Conservation (phyloP, 805 yeast species). For the Kregervanrija delftensis region DNA sequence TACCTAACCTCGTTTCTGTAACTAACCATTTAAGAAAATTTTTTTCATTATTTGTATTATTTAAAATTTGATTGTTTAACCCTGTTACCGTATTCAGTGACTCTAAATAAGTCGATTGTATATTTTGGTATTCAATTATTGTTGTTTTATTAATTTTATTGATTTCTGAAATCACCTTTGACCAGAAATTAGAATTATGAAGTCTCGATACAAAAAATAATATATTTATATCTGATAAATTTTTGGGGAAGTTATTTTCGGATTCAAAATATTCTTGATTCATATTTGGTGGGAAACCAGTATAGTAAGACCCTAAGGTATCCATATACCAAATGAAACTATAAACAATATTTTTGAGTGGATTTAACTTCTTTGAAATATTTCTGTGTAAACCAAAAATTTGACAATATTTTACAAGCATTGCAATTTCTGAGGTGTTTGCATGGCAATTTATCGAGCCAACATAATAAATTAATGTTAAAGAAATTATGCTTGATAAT, state of each 20-base stretch:
- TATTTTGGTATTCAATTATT: slow-evolving; percentile 2
- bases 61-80: slow-evolving; percentile 7
- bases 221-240: slow-evolving; percentile 8
- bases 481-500: slow-evolving; percentile 12
- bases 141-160: slow-evolving; percentile 12
- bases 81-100: slow-evolving; percentile 8
- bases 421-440: slow-evolving; percentile 10
- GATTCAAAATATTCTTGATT: slow-evolving; percentile 12
- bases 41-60: not conserved
- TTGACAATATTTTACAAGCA: slow-evolving; percentile 12
- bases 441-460: slow-evolving; percentile 18
- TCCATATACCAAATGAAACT: slow-evolving; percentile 18
- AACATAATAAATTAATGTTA: slow-evolving; percentile 15
- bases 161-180: slow-evolving; percentile 11
- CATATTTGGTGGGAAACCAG: slow-evolving; percentile 17
- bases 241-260: slow-evolving; percentile 8
- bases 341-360: slow-evolving; percentile 13
- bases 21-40: slow-evolving; percentile 10
- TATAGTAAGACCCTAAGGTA: slow-evolving; percentile 16
- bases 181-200: slow-evolving; percentile 15
- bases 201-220: slow-evolving; percentile 13
- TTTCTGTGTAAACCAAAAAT: slow-evolving; percentile 17
- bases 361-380: slow-evolving; percentile 4
- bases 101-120: slow-evolving; percentile 6
- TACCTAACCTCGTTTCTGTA: slow-evolving; percentile 15